Base-by-base conservation (phyloP, 176 grass and related monocot species). In the Oryza officinalis region DNA sequence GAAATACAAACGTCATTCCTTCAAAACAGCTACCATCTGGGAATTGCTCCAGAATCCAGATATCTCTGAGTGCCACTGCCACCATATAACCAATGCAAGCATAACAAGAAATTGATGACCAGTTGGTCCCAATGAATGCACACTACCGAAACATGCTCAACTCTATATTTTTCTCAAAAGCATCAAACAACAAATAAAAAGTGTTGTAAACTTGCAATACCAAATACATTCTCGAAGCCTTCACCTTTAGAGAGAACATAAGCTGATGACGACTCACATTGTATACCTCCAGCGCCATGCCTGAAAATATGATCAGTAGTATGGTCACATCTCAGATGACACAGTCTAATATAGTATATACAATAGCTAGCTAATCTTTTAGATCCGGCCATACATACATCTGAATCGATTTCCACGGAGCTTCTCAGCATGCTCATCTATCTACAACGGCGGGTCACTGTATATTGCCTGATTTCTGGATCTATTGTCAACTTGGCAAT, bases 1-100 rank as follows among this genome's bases (percentile, higher is more conserved):
- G 91, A 69, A 89, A 98, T 85, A 98, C 96, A 90, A 98, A 98
- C 87, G 94, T 98, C 87, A 94, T 98, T 78, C 96, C 96, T 78
- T 94, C 92, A 69, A 99, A 99, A 84, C 86, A 99, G 65, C 93
- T 93, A 74, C 96, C 93, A 81, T 95, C 91, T 67, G 89, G 89
- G 60, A 90, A 98, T 81, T 94, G 83, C 35, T 33, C 32, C 32
- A 33, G 32, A 33, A 33, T 98, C 96, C 65, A 98, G 72, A 88
- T 98, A 98, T 60, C 93, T 88, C 77, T 98, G 44, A 13, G 13
- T 46, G 44, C 44, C 32, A 33, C 32, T 33, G 32, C 32, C 32
- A 33, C 32, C 32, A 33, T 33, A 33, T 33, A 33, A 33, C 96
- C 95, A 71, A 64, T 33, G 88, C 10, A 79, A 64, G 66, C 44